Percentiles rank a stretch among this genome's conserved stretches.
Conservation (phyloP, 257 asterid genomes). For the Nicotiana sylvestris region DNA sequence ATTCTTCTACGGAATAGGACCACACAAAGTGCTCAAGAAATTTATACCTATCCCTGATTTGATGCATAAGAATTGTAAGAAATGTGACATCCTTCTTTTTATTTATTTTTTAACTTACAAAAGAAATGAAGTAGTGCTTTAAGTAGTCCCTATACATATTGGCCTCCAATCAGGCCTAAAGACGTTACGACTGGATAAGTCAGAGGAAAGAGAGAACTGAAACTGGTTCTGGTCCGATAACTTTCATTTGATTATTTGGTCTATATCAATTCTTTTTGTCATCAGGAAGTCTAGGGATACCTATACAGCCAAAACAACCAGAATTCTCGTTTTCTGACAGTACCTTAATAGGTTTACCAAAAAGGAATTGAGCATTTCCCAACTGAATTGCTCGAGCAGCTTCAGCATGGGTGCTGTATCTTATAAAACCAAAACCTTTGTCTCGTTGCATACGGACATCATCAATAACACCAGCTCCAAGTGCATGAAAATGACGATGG, state of each 20-base stretch:
- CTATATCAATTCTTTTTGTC: neutral
- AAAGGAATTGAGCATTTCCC: constrained; percentile 59
- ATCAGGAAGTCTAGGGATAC: neutral
- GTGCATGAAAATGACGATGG: constrained; percentile 62
- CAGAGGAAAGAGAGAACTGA: neutral
- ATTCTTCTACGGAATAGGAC: neutral
- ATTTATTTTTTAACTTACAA: neutral
- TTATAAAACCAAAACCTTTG: constrained; percentile 80
- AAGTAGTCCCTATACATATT: neutral
- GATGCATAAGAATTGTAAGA: neutral
- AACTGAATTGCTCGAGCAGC: constrained; percentile 79
- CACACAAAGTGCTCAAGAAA: neutral
- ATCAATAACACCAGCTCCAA: constrained; percentile 70
- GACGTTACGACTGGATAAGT: neutral
- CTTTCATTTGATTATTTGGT: neutral
- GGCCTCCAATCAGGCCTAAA: neutral
- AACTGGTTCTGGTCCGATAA: neutral
- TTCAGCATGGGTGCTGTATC: constrained; percentile 79
- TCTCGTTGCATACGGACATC: constrained; percentile 78
- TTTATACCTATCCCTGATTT: neutral
- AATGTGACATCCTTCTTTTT: neutral
- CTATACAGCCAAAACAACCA: neutral
- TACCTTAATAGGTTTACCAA: constrained; percentile 66
- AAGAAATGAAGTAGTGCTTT: neutral
- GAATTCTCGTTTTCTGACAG: neutral